Base-by-base conservation (phyloP, 1,284 basidiomycete genomes). In the Ustilago trichophora region DNA sequence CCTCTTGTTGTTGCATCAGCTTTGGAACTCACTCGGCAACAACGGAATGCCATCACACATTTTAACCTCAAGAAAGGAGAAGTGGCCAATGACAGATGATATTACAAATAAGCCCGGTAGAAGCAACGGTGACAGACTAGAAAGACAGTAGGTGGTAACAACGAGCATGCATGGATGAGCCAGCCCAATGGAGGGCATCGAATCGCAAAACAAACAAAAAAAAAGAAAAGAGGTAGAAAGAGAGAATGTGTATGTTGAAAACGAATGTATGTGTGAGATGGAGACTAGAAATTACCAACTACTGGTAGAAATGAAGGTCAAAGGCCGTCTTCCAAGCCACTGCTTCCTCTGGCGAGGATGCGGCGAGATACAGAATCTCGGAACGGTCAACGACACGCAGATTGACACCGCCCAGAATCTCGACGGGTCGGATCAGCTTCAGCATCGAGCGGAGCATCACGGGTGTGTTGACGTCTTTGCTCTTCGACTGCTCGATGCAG, bases 401-500 rank as follows among this genome's bases (percentile, higher is more conserved):
- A 15, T 60, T 45, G 40, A 66, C 36, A 6, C 53, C 54, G 19
- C 67, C 71, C 1, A 71, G 40, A 12, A 75, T 52, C 31, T 60
- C 57, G 37, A 69, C 70, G 3, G 73, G 66, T 26, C 57, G 57
- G 1, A 49, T 41, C 11, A 65, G 58, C 31, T 58, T 62, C 31
- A 64, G 45, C 35, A 53, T 52, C 31, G 56, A 45, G 4, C 52
- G 52, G 18, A 69, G 65, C 35, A 36, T 12, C 12, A 69, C 59
- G 2, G 58, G 54, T 12, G 48, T 46, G 9, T 45, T 47, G 29
- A 35, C 25, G 18, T 63, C 65, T 19, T 37, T 57, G 29, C 33
- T 45, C 21, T 24, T 36, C n/a, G 51, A 33, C 29, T 50, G 88
- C 82, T 91, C 91, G 73, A 89, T 88, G 83, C 89, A 93, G 59